phyloP scores from a whole-genome alignment of 139 green algal genomes.

The Auxenochlorella protothecoides region DNA sequence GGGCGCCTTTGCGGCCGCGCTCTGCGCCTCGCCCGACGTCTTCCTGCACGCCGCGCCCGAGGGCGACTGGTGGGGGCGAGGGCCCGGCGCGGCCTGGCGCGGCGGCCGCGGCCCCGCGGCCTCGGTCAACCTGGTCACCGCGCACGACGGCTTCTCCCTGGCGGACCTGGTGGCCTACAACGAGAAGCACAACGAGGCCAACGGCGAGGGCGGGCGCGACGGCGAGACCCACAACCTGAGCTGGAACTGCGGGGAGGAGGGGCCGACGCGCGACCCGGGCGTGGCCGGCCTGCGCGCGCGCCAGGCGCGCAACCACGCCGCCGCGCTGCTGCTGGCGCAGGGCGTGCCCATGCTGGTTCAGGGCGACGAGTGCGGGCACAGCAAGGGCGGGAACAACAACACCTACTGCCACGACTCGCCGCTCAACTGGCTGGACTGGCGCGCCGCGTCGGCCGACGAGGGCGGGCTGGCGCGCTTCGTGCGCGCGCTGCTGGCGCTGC shows the following conservation, averaged over 20 bases:
- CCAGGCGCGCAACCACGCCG: slow-evolving; percentile 83
- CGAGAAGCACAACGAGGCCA: slow-evolving; percentile 74
- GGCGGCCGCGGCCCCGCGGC: slow-evolving; percentile 60
- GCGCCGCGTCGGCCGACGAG: slow-evolving; percentile 38
- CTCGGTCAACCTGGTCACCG: slow-evolving; percentile 94
- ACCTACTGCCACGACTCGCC: slow-evolving; percentile 94
- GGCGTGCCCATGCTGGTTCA: slow-evolving; percentile 94
- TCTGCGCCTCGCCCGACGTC: slow-evolving; percentile 73
- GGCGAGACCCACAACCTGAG: slow-evolving; percentile 91
- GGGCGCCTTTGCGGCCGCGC: slow-evolving; percentile 59
- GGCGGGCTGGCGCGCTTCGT: slow-evolving; percentile 65
- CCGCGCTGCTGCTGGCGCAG: slow-evolving; percentile 76
- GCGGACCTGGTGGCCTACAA: slow-evolving; percentile 83
- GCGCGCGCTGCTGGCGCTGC: background rate
- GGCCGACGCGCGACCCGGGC: slow-evolving; percentile 30
- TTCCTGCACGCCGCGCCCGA: slow-evolving; percentile 48
- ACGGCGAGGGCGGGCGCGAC: slow-evolving; percentile 73
- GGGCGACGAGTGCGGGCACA: slow-evolving; percentile 95
- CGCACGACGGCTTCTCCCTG: slow-evolving; percentile 96
- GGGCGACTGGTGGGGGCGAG: slow-evolving; percentile 37
- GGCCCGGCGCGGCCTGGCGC: slow-evolving; percentile 53
- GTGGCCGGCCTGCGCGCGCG: slow-evolving; percentile 43
- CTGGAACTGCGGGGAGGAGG: slow-evolving; percentile 97
- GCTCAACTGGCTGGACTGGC: slow-evolving; percentile 87
- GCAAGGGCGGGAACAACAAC: slow-evolving; percentile 95